A percentile compares a stretch with the other conserved stretches of the same genome.
Conservation (phyloP, 139 green algal genomes). For the Limnomonas spitsbergensis region DNA sequence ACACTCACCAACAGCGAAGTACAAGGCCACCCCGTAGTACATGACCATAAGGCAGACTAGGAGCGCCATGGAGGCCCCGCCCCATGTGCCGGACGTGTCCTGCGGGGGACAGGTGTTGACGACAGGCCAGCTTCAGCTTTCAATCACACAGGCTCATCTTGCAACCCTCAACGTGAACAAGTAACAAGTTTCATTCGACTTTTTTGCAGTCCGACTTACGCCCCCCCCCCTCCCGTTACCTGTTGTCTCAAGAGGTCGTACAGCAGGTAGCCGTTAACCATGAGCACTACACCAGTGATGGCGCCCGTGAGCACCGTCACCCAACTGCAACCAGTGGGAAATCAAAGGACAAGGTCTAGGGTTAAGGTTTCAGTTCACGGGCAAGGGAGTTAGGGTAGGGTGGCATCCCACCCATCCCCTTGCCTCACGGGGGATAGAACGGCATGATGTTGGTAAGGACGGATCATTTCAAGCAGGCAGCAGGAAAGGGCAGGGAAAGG, state of each 20-base stretch:
- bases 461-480: no score
- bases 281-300: constrained; percentile 2
- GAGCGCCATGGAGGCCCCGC: not conserved
- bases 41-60: not conserved
- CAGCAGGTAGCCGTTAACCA: constrained; percentile 7
- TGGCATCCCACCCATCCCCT: no score
- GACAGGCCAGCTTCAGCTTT: not conserved
- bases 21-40: not conserved
- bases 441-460: no score
- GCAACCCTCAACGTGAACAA: not conserved
- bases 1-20: not conserved
- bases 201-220: not conserved
- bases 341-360: not conserved
- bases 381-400: not conserved
- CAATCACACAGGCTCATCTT: not conserved
- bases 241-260: not conserved
- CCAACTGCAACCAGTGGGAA: not conserved
- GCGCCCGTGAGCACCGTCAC: not conserved
- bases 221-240: not conserved
- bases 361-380: not conserved
- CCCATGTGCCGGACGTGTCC: not conserved
- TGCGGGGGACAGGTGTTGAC: not conserved
- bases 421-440: no score
- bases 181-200: not conserved
- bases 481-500: no score